Evolutionary conservation across 768 basidiomycete species (phyloP).

Genomic region (Lentinula raphanica): DNA sequence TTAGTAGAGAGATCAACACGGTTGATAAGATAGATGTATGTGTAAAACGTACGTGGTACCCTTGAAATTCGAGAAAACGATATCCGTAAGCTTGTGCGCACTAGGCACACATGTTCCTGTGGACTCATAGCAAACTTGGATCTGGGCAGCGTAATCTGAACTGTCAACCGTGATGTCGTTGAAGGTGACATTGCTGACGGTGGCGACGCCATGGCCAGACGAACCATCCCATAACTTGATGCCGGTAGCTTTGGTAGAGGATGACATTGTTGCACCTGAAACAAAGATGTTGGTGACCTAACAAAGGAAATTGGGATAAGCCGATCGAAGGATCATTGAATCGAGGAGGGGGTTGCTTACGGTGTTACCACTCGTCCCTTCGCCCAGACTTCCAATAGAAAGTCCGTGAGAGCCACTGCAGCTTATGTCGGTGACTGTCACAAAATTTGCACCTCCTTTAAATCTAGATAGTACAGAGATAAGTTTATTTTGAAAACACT

Average conservation of each 20-base stretch:
- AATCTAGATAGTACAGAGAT: constrained; percentile 11
- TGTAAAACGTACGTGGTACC: constrained; percentile 22
- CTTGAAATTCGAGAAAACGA: constrained; percentile 20
- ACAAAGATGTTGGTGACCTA: constrained; percentile 25
- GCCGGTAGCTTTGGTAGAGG: constrained; percentile 26
- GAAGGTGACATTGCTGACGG: constrained; percentile 26
- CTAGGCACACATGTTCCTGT: constrained; percentile 20
- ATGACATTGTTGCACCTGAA: constrained; percentile 23
- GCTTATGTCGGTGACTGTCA: constrained; percentile 22
- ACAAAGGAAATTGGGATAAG: background rate
- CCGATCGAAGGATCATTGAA: background rate
- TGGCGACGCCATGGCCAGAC: constrained; percentile 23
- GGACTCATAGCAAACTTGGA: constrained; percentile 25
- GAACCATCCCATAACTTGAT: constrained; percentile 27
- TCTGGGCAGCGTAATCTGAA: constrained; percentile 28
- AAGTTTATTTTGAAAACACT: too few relatives aligned
- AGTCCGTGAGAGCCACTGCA: constrained; percentile 27
- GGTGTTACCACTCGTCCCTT: constrained; percentile 9
- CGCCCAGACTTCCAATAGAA: constrained; percentile 23
- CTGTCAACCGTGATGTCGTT: constrained; percentile 22
- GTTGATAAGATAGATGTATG: background rate
- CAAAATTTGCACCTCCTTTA: constrained; percentile 24
- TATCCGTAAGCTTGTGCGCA: constrained; percentile 19
- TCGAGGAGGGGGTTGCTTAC: constrained; percentile 4
- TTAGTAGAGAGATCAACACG: background rate